Evolutionary conservation across 768 basidiomycete genomes (phyloP).

Genomic region (Mycena filopes): DNA sequence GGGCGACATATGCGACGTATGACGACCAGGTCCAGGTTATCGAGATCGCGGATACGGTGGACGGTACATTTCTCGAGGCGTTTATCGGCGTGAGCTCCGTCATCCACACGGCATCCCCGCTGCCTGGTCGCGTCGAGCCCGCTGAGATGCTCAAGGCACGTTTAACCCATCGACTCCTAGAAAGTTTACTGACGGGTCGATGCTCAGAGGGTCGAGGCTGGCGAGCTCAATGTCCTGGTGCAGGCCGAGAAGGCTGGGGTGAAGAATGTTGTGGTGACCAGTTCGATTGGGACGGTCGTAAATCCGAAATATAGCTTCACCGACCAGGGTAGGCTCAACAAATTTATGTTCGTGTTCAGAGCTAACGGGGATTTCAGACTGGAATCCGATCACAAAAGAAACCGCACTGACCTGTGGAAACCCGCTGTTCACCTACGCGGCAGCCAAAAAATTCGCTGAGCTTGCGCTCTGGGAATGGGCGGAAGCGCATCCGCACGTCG

Average conservation of each 20-base stretch:
- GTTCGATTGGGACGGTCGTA: slow-evolving; percentile 40
- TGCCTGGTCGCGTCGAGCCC: no score
- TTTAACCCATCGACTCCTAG: no score
- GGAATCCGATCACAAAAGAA: slow-evolving; percentile 44
- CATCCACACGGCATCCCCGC: no score
- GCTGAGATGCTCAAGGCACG: no score
- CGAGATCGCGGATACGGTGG: no score
- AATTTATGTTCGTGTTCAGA: no score
- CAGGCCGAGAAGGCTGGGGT: slow-evolving; percentile 48
- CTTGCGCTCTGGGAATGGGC: slow-evolving; percentile 52
- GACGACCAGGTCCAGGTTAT: no score
- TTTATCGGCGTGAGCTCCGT: no score
- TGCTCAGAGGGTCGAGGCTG: no score
- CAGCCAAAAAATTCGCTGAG: slow-evolving; percentile 52
- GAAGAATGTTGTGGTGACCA: slow-evolving; percentile 44
- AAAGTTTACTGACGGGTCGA: no score
- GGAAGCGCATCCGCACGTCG: slow-evolving; percentile 47
- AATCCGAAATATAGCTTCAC: slow-evolving; percentile 36
- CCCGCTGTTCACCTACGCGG: slow-evolving; percentile 42
- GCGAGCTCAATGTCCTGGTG: slow-evolving; percentile 49
- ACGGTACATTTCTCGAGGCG: no score
- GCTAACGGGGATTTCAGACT: slow-evolving; percentile 38
- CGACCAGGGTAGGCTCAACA: slow-evolving; percentile 41
- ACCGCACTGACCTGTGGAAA: slow-evolving; percentile 37
- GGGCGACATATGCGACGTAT: no score